Percentiles rank a stretch among this genome's conserved stretches.
These are phyloP conservation scores for Tylopilus subfusipes DNA, from an alignment of 768 basidiomycete genomes.

Conservation along the genomic window DNA sequence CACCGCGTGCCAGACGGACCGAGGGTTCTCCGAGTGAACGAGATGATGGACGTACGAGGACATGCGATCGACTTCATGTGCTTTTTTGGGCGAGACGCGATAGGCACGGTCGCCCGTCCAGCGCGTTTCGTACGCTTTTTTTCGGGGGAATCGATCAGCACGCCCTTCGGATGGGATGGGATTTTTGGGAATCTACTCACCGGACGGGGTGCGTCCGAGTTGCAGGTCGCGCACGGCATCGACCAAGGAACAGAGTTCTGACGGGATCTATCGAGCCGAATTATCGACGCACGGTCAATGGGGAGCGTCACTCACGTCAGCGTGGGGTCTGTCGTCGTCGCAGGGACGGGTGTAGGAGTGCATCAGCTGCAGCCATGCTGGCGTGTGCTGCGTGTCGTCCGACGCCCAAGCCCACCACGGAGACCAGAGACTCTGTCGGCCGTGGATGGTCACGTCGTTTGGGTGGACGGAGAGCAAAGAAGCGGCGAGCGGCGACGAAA, in stretches of 20 bases:
- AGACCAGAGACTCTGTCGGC: conserved; percentile 20
- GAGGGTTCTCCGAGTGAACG: conserved; percentile 22
- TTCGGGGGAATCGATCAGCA: not conserved
- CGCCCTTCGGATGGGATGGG: not conserved
- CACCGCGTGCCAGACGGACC: conserved; percentile 45
- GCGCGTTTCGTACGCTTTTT: conserved; percentile 8
- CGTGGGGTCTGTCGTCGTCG: conserved; percentile 1
- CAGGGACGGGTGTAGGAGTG: conserved; percentile 18
- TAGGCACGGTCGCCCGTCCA: conserved; percentile 12
- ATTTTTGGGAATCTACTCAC: conserved; percentile 8
- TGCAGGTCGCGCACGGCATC: conserved; percentile 28
- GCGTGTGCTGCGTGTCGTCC: conserved; percentile 2
- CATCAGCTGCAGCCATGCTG: conserved; percentile 27
- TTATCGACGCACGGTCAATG: not conserved
- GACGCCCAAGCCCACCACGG: conserved; percentile 40
- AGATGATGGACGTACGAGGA: conserved; percentile 46
- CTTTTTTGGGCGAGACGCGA: conserved; percentile 76
- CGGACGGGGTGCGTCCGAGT: conserved; percentile 19
- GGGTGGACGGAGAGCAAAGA: conserved; percentile 46
- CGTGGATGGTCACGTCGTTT: conserved; percentile 38
- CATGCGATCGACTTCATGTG: conserved; percentile 69
- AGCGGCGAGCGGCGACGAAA: conserved; percentile 23
- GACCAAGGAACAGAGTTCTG: conserved; percentile 17
- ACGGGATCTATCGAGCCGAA: conserved; percentile 19
- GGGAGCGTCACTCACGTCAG: conserved; percentile 15